A percentile compares a stretch with the other conserved stretches of the same genome.
These are phyloP conservation scores for Talaromyces wortmannii DNA, from an alignment of 495 filamentous ascomycete species.

Conservation along the genomic window DNA sequence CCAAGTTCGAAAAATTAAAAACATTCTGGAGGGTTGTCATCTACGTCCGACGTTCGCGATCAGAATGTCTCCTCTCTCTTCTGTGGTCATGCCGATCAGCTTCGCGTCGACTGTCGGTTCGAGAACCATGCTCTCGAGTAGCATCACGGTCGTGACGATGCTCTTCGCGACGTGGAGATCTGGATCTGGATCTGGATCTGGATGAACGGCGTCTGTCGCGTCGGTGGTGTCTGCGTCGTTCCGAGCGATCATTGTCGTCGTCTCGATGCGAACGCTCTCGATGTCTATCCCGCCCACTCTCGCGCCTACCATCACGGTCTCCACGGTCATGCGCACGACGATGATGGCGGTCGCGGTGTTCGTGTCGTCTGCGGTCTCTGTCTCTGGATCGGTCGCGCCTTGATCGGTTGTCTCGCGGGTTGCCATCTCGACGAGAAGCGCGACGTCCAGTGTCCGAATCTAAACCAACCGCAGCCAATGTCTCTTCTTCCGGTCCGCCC, in stretches of 20 bases:
- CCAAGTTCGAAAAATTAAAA: neutral
- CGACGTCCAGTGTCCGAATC: constrained; percentile 12
- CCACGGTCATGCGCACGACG: neutral
- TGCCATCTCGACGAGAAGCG: neutral
- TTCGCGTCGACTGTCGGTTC: neutral
- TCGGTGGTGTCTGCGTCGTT: neutral
- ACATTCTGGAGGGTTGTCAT: neutral
- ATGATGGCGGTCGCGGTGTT: neutral
- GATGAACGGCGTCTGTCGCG: neutral
- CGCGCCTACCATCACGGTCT: neutral
- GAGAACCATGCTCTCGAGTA: neutral
- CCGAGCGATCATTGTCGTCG: neutral
- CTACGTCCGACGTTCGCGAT: neutral
- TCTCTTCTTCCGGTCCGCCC: constrained; percentile 14
- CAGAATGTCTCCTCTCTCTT: neutral
- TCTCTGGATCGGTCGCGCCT: constrained; percentile 1
- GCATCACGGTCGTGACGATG: neutral
- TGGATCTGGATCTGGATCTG: neutral
- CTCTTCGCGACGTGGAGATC: neutral
- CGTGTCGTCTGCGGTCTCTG: constrained; percentile 11
- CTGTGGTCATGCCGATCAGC: neutral
- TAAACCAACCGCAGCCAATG: constrained; percentile 11
- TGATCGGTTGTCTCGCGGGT: neutral
- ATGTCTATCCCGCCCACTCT: neutral
- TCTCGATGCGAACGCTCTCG: neutral